Evolutionary conservation across 805 yeast genomes (phyloP), one percentile per base, ranked within the genome.

Genomic region (Cyberlindnera euphorbiae): DNA sequence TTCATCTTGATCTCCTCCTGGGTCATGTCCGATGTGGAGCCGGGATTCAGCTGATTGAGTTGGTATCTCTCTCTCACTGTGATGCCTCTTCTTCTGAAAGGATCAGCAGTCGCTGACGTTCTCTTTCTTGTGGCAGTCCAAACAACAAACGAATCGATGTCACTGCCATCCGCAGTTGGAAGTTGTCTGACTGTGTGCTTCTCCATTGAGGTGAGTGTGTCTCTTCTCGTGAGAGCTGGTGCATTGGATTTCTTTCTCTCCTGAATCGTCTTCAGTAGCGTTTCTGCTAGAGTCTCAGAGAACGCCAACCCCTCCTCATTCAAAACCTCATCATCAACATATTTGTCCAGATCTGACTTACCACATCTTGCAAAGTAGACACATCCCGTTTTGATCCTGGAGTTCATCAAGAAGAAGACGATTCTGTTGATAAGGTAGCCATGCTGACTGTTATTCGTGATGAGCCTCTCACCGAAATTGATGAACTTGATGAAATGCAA

Each of bases 61-160:
- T 88, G 94, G 21, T 88, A 77, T 41, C 96, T 69, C 56, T 83
- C 88, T 36, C 79, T 67, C 6, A 83, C 80, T 1, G 73, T 69
- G 38, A 85, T 72, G 8, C 85, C 84, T 18, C 63, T 60, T 10
- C 76, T 71, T 26, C 73, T 65, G 58, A 90, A 86, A 38, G 71
- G 76, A 36, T 71, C 69, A 0, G 90, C 87, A 6, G 95, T 78
- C 47, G 89, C 86, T 14, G 79, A 70, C 0, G 97, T 87, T 53
- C 96, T 74, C 46, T 76, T 70, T 44, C 96, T 75, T 5, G 90
- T 86, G 1, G 97, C 94, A 1, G 97, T 88, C 96, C 97, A 90
- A n/a, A 93, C 89, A 4, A 80, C 78, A 50, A 89, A 69, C 5
- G 82, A 73, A 44, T 77, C 73, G 25, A 71, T 77, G 45, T 68